Percentiles rank a stretch among this genome's conserved stretches.
Conservation (phyloP, 805 yeast genomes). For the Saturnispora ahearnii region DNA sequence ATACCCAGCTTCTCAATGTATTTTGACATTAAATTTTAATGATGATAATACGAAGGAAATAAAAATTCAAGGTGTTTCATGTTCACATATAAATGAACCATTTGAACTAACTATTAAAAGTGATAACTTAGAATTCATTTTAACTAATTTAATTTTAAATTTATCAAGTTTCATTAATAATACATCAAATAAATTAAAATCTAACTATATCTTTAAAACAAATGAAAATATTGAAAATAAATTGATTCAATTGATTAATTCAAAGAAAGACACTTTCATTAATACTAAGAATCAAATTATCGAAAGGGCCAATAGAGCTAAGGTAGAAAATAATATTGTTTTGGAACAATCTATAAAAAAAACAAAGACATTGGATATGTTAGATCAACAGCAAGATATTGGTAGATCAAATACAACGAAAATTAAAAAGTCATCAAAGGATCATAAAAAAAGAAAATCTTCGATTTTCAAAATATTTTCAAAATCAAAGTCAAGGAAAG, state of each 20-base stretch:
- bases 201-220: slow-evolving; percentile 21
- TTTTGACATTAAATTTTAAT: slow-evolving; percentile 19
- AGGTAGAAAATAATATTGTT: slow-evolving; percentile 11
- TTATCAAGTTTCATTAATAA: background rate
- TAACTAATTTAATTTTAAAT: slow-evolving; percentile 29
- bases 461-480: slow-evolving; percentile 5
- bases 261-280: background rate
- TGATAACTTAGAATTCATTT: slow-evolving; percentile 27
- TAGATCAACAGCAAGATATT: background rate
- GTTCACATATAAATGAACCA: slow-evolving; percentile 14
- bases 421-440: background rate
- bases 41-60: slow-evolving; percentile 13
- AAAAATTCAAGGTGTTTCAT: slow-evolving; percentile 22
- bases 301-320: slow-evolving; percentile 7
- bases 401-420: slow-evolving; percentile 10
- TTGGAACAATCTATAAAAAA: background rate
- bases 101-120: slow-evolving; percentile 22
- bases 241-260: slow-evolving; percentile 8
- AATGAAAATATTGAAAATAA: slow-evolving; percentile 21
- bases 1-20: slow-evolving; percentile 19
- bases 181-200: slow-evolving; percentile 27
- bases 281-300: slow-evolving; percentile 4
- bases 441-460: slow-evolving; percentile 2
- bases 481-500: background rate
- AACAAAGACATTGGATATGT: background rate